Evolutionary conservation across 306 rosid species (phyloP).

Genomic region (Vachellia pachyceras): DNA sequence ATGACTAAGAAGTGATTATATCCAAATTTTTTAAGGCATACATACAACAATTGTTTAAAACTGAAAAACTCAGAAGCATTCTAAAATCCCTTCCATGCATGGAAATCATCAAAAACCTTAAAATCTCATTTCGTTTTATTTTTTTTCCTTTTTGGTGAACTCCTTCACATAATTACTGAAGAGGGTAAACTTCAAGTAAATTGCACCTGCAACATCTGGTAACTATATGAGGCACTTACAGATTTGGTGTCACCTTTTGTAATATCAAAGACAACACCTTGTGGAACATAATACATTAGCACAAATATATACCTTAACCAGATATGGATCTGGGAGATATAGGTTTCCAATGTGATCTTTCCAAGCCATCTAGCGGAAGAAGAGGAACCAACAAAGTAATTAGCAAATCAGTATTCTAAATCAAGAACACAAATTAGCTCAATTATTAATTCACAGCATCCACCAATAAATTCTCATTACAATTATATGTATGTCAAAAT

Average conservation of each 20-base stretch:
- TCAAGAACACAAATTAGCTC: constrained; percentile 30
- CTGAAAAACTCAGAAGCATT: constrained; percentile 10
- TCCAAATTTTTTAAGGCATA: neutral
- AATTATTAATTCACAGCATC: constrained; percentile 21
- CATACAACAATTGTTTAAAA: neutral
- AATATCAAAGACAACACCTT: neutral
- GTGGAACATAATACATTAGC: neutral
- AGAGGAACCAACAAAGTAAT: constrained; percentile 22
- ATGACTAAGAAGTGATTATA: constrained; percentile 7
- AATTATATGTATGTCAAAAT: neutral
- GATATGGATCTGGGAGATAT: constrained; percentile 94
- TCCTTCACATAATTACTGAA: constrained; percentile 18
- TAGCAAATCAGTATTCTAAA: constrained; percentile 21
- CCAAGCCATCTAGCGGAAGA: constrained; percentile 87
- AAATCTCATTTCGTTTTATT: neutral
- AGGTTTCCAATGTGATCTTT: constrained; percentile 93
- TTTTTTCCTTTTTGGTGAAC: neutral
- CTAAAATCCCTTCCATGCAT: constrained; percentile 2
- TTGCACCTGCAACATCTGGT: neutral
- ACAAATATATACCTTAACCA: constrained; percentile 79
- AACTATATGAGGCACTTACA: neutral
- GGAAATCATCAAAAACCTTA: constrained; percentile 27
- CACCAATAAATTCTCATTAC: constrained; percentile 16
- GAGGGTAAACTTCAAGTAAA: neutral
- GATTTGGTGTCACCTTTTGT: neutral